phyloP scores from a whole-genome alignment of 2,329 filamentous ascomycete species.

The Verruconis gallopava region DNA sequence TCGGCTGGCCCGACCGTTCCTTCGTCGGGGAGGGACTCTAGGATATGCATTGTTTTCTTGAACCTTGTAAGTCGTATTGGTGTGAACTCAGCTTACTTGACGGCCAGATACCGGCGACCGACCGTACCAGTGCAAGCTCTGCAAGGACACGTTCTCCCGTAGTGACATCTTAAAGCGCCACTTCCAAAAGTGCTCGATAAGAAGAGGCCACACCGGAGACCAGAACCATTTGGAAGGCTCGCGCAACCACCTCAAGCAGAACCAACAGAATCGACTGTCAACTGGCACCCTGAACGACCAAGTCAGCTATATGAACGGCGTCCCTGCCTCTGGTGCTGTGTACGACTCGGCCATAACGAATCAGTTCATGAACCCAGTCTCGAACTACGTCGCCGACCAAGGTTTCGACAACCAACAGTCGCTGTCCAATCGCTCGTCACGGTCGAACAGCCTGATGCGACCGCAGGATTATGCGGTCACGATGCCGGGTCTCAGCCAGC shows the following conservation, averaged over 20 bases:
- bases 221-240: conserved; percentile 90
- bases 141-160: conserved; percentile 93
- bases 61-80: neutral
- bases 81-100: conserved; percentile 23
- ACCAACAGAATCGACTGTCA: too few relatives aligned
- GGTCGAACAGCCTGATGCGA: conserved; percentile 36
- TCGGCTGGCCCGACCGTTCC: too few relatives aligned
- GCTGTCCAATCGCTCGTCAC: conserved; percentile 34
- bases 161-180: conserved; percentile 98
- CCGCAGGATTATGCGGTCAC: conserved; percentile 15
- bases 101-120: conserved; percentile 89
- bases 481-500: neutral
- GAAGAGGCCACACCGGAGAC: conserved; percentile 88
- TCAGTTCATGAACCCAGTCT: neutral
- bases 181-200: conserved; percentile 97
- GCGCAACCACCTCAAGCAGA: conserved; percentile 62
- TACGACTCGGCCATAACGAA: conserved; percentile 3
- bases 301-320: conserved; percentile 19
- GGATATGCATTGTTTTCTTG: neutral
- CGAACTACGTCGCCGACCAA: neutral
- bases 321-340: neutral
- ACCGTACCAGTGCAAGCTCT: conserved; percentile 95
- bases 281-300: conserved; percentile 24
- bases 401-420: conserved; percentile 12
- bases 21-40: too few relatives aligned